phyloP scores from a whole-genome alignment of 2,329 filamentous ascomycete genomes.

The Fusarium kyushuense region DNA sequence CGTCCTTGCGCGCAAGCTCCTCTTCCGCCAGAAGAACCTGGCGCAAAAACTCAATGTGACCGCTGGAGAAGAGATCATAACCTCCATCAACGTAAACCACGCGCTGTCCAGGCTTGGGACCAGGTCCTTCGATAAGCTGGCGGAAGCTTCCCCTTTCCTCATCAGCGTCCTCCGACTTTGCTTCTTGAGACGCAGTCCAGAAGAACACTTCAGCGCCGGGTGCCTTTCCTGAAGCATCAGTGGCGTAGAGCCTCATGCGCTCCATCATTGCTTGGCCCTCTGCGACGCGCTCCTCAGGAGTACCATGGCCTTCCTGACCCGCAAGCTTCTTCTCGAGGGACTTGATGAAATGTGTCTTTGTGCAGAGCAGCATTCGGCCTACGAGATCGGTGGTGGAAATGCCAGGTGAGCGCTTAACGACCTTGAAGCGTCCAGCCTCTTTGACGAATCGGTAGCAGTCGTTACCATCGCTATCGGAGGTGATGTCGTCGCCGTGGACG shows the following conservation, averaged over 20 bases:
- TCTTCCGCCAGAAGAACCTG: slow-evolving; percentile 81
- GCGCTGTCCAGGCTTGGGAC: slow-evolving; percentile 80
- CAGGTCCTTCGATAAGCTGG: slow-evolving; percentile 76
- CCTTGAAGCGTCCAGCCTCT: slow-evolving; percentile 90
- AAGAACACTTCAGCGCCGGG: slow-evolving; percentile 89
- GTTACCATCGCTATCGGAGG: slow-evolving; percentile 90
- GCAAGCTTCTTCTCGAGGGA: slow-evolving; percentile 76
- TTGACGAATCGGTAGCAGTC: slow-evolving; percentile 99
- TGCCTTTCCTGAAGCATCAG: slow-evolving; percentile 81
- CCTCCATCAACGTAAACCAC: slow-evolving; percentile 97
- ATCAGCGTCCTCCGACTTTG: slow-evolving; percentile 57
- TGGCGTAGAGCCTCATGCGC: slow-evolving; percentile 86
- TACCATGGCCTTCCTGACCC: slow-evolving; percentile 79
- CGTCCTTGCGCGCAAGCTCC: slow-evolving; percentile 71
- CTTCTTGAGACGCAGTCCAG: slow-evolving; percentile 72
- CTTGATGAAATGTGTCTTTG: slow-evolving; percentile 91
- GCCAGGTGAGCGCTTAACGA: slow-evolving; percentile 94
- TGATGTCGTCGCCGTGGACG: slow-evolving; percentile 97
- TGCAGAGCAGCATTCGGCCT: slow-evolving; percentile 95
- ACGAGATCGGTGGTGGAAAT: slow-evolving; percentile 99
- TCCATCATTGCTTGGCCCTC: slow-evolving; percentile 77
- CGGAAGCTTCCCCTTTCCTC: slow-evolving; percentile 75
- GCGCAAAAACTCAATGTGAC: slow-evolving; percentile 94
- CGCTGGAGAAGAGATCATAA: slow-evolving; percentile 95
- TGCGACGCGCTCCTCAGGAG: slow-evolving; percentile 72